These are phyloP conservation scores for Daldinia sp. DNA, from an alignment of 2,329 filamentous ascomycete genomes.

Conservation along the genomic window DNA sequence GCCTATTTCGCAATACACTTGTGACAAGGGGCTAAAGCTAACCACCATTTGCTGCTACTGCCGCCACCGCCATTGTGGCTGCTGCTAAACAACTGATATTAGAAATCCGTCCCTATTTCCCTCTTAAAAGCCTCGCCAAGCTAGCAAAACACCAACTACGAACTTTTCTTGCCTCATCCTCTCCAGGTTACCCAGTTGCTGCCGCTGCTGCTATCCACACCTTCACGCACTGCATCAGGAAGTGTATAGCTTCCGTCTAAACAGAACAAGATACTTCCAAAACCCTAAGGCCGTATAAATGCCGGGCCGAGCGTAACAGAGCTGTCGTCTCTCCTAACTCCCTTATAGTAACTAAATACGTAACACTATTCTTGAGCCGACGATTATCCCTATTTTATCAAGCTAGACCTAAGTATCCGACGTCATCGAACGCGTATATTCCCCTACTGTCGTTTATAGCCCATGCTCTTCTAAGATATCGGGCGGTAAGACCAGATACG, in stretches of 20 bases:
- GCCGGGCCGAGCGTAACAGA: neutral
- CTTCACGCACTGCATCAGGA: neutral
- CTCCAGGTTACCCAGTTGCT: conserved; percentile 16
- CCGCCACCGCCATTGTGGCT: no score
- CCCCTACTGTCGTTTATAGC: no score
- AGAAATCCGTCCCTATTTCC: conserved; percentile 10
- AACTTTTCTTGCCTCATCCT: conserved; percentile 11
- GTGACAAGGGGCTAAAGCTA: conserved; percentile 15
- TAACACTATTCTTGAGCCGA: no score
- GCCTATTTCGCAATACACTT: neutral
- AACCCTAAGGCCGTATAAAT: conserved; percentile 5
- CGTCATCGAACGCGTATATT: neutral
- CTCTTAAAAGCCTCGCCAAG: conserved; percentile 12
- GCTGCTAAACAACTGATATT: conserved; percentile 13
- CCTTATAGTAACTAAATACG: neutral
- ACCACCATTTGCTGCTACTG: no score
- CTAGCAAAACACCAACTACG: conserved; percentile 23
- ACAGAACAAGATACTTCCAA: neutral
- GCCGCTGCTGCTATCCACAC: conserved; percentile 2
- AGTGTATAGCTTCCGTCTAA: neutral
- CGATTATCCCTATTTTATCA: neutral
- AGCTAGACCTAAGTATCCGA: neutral
- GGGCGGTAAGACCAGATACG: conserved; percentile 90
- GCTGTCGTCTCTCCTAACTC: neutral
- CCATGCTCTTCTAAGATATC: conserved; percentile 47